Evolutionary conservation across 2,329 filamentous ascomycete species (phyloP).

Genomic region (Beauveria australis): DNA sequence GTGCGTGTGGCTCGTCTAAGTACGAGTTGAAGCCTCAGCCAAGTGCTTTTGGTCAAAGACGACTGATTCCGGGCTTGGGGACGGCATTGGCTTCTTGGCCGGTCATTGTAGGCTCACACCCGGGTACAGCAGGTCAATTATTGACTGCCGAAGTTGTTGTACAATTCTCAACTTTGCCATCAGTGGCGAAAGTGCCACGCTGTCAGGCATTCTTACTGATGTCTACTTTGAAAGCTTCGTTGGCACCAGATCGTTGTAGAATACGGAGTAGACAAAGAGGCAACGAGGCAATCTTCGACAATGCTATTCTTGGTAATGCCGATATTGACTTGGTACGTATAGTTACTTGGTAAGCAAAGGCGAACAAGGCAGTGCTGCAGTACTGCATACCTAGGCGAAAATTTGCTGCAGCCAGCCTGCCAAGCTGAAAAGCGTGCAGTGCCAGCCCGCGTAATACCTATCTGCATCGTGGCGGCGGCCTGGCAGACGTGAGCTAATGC

Average conservation of each 20-base stretch:
- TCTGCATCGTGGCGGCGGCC: not conserved
- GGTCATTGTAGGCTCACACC: not conserved
- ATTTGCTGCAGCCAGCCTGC: not conserved
- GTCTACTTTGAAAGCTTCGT: not conserved
- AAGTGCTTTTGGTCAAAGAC: not conserved
- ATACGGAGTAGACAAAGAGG: not conserved
- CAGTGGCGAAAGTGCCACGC: conserved; percentile 7
- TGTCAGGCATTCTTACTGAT: not conserved
- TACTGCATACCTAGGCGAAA: not conserved
- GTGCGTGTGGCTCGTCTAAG: not conserved
- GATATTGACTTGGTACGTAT: not conserved
- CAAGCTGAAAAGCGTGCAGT: conserved; percentile 4
- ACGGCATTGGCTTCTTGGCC: not conserved
- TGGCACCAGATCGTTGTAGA: not conserved
- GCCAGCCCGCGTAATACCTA: not conserved
- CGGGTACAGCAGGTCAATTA: not conserved
- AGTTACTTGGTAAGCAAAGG: not conserved
- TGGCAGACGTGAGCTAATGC: not conserved
- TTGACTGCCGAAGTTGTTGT: not conserved
- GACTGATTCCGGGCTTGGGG: not conserved
- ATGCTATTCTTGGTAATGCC: conserved; percentile 5
- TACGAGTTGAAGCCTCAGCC: not conserved
- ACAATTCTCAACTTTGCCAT: not conserved
- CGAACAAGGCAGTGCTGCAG: not conserved
- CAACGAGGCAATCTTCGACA: not conserved